These are phyloP conservation scores for Aspergillus melleus DNA, from an alignment of 2,329 filamentous ascomycete genomes.

Conservation along the genomic window DNA sequence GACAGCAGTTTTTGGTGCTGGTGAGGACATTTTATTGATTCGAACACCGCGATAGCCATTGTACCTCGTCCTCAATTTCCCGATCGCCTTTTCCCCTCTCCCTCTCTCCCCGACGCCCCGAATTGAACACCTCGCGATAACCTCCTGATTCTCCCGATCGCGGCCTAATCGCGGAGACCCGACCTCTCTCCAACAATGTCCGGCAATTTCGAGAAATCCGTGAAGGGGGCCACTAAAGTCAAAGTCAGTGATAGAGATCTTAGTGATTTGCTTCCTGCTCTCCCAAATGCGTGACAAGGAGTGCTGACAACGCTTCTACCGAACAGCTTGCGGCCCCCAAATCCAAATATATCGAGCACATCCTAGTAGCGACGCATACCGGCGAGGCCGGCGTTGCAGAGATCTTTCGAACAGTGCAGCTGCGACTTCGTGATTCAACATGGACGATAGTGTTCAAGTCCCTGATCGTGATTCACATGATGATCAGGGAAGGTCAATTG, in stretches of 20 bases:
- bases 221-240: conserved; percentile 97
- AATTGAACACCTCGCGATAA: conserved; percentile 6
- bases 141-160: conserved; percentile 12
- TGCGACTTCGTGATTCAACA: conserved; percentile 88
- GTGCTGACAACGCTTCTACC: conserved; percentile 23
- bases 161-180: conserved; percentile 13
- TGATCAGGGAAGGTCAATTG: conserved; percentile 92
- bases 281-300: background rate
- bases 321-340: conserved; percentile 87
- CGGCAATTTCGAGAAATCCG: conserved; percentile 91
- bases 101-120: background rate
- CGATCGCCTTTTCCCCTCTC: background rate
- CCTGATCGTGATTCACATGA: conserved; percentile 90
- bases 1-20: conserved; percentile 22
- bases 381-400: conserved; percentile 94
- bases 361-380: conserved; percentile 89
- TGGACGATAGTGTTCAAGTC: conserved; percentile 99
- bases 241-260: conserved; percentile 62
- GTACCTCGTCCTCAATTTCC: background rate
- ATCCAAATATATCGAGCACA: conserved; percentile 99
- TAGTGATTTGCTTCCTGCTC: background rate
- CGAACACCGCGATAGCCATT: conserved; percentile 15
- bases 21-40: conserved; percentile 23
- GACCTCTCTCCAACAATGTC: conserved; percentile 29
- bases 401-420: conserved; percentile 88